phyloP scores from a whole-genome alignment of 306 rosid genomes.

The Myrica gale region DNA sequence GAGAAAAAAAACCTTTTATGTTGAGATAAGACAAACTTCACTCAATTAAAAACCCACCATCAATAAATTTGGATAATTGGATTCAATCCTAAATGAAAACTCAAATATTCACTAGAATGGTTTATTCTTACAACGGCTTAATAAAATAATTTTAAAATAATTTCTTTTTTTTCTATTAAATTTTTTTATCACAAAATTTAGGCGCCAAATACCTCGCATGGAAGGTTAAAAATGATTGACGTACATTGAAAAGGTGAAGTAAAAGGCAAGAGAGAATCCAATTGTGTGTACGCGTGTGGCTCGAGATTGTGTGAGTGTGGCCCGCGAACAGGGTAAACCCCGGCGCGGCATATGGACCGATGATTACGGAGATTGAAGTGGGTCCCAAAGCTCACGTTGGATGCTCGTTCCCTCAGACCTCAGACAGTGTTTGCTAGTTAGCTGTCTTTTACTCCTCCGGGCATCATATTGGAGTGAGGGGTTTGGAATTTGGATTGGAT shows the following conservation, averaged over 20 bases:
- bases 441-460: constrained; percentile 12
- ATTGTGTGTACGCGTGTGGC: constrained; percentile 46
- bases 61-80: too few species aligned
- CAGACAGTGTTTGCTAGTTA: constrained; percentile 22
- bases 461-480: constrained; percentile 4
- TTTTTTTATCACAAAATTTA: too few species aligned
- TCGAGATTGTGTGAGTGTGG: constrained; percentile 40
- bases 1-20: too few species aligned
- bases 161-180: too few species aligned
- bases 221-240: constrained; percentile 3
- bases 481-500: background rate
- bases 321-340: constrained; percentile 38
- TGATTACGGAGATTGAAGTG: constrained; percentile 46
- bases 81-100: too few species aligned
- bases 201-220: too few species aligned
- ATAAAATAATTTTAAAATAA: too few species aligned
- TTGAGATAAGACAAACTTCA: too few species aligned
- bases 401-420: constrained; percentile 17
- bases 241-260: too few species aligned
- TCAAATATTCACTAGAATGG: too few species aligned
- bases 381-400: constrained; percentile 47
- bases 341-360: constrained; percentile 43
- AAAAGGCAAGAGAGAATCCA: background rate
- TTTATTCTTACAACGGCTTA: too few species aligned
- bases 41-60: too few species aligned